Base-by-base conservation (phyloP, 1,139 yeast genomes). In the Pichia sp. region DNA sequence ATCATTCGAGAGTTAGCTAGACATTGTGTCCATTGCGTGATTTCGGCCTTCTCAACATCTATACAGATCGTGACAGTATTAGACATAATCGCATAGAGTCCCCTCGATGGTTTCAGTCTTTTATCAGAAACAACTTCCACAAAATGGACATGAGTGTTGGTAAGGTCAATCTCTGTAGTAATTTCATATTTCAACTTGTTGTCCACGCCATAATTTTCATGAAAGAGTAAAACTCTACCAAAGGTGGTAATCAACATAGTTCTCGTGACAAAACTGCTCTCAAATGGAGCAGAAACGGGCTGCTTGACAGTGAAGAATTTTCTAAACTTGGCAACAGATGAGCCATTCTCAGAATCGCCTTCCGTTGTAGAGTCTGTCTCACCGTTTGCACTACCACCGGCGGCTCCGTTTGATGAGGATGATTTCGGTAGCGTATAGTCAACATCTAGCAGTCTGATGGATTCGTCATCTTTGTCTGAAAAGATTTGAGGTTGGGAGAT, bases 11-110 rank as follows among this genome's bases (percentile, higher is more conserved):
- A 55, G 42, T 62, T 69, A 5, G 74, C 73, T 30, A 77, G 58
- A 0, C 69, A 53, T 33, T 67, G 72, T 0, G 83, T 75, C 84
- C 84, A 77, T 14, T 60, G 54, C 22, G 64, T 59, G 0, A 76
- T 64, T 29, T 74, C 80, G 30, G 52, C 59, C 42, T 67, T 72
- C 32, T 73, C 77, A n/a, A 69, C 78, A 49, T 77, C 82, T 56
- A 74, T 72, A 3, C 68, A 64, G 44, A 72, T 66, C 0, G 80
- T 64, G 3, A 70, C 60, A 6, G 54, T 57, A 25, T 54, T 53
- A 0, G 80, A 72, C 39, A 66, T 65, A 24, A 77, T 66, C 0
- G 77, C 79, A 62, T 77, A 77, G 7, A 69, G 48, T 0, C 76
- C 77, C 0, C 68, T 59, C 9, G 17, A 30, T 11, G 62, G 60